Conservation (phyloP, 1,284 basidiomycete genomes). For the Takashimella tepidaria region DNA sequence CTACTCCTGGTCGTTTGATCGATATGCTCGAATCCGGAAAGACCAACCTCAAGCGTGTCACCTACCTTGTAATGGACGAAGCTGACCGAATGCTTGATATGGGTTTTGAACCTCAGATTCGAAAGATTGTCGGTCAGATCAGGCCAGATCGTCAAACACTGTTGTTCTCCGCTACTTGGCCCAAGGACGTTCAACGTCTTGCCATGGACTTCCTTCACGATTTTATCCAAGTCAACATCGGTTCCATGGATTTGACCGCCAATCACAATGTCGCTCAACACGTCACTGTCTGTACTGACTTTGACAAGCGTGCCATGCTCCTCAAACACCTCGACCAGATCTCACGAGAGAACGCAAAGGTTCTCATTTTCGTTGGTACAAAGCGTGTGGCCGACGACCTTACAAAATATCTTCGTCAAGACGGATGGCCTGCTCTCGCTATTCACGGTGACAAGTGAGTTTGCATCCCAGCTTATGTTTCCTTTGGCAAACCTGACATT, state of each 20-base stretch:
- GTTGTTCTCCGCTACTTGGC: slow-evolving; percentile 99
- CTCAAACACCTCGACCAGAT: slow-evolving; percentile 98
- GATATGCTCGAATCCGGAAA: slow-evolving; percentile 96
- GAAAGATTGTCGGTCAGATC: slow-evolving; percentile 96
- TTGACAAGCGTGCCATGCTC: slow-evolving; percentile 93
- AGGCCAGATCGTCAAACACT: slow-evolving; percentile 92
- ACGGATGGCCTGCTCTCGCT: slow-evolving; percentile 97
- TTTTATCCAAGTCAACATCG: slow-evolving; percentile 98
- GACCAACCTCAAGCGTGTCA: slow-evolving; percentile 91
- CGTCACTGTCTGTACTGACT: slow-evolving; percentile 94
- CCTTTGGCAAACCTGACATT: no score
- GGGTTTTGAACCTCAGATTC: slow-evolving; percentile 97
- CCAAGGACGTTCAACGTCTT: slow-evolving; percentile 97
- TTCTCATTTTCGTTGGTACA: slow-evolving; percentile 96
- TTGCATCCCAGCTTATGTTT: slow-evolving; percentile 19
- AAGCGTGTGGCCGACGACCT: slow-evolving; percentile 98
- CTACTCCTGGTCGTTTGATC: slow-evolving; percentile 90
- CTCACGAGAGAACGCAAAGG: slow-evolving; percentile 94
- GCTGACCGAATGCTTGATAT: slow-evolving; percentile 63
- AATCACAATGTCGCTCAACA: slow-evolving; percentile 98
- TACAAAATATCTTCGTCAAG: slow-evolving; percentile 92
- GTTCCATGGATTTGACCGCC: slow-evolving; percentile 95
- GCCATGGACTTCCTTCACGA: slow-evolving; percentile 94
- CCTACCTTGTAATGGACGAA: slow-evolving; percentile 98
- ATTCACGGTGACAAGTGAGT: slow-evolving; percentile 91